A percentile compares a stretch with the other conserved stretches of the same genome.
phyloP scores from a whole-genome alignment of 2,329 filamentous ascomycete genomes.

The Alternaria gansuensis region DNA sequence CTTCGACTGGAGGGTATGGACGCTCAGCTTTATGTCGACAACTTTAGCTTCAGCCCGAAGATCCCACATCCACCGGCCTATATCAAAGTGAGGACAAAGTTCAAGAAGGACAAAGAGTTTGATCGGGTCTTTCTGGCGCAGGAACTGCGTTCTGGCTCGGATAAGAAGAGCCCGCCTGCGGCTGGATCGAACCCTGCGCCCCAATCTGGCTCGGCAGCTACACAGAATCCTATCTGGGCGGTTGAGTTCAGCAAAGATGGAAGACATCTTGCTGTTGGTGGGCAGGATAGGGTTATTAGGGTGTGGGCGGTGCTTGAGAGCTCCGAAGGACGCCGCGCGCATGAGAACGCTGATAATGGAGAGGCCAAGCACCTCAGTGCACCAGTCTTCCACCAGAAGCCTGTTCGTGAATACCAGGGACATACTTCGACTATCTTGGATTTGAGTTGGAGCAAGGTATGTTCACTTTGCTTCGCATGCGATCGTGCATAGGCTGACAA shows the following conservation, averaged over 20 bases:
- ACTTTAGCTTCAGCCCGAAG: slow-evolving; percentile 79
- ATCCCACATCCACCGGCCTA: slow-evolving; percentile 91
- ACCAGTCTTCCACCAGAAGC: slow-evolving; percentile 85
- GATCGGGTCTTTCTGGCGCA: slow-evolving; percentile 91
- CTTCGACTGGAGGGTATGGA: slow-evolving; percentile 80
- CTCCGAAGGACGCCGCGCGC: slow-evolving; percentile 76
- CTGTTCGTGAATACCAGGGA: slow-evolving; percentile 79
- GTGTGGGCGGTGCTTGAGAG: slow-evolving; percentile 90
- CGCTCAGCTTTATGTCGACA: slow-evolving; percentile 79
- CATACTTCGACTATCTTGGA: slow-evolving; percentile 89
- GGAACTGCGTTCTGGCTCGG: slow-evolving; percentile 72
- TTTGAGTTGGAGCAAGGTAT: slow-evolving; percentile 90
- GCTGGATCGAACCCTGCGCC: slow-evolving; percentile 40
- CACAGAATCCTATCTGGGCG: slow-evolving; percentile 81
- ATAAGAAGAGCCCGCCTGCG: slow-evolving; percentile 41
- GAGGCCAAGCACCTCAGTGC: slow-evolving; percentile 76
- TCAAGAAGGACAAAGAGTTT: slow-evolving; percentile 84
- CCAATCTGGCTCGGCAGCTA: slow-evolving; percentile 47
- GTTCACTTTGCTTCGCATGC: background rate
- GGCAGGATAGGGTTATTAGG: slow-evolving; percentile 83
- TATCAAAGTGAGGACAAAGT: slow-evolving; percentile 81
- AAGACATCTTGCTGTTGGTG: slow-evolving; percentile 88
- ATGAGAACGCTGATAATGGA: slow-evolving; percentile 74
- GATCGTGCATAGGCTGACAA: background rate
- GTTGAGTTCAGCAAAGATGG: slow-evolving; percentile 93